Conservation (phyloP, 2,329 filamentous ascomycete genomes). For the Scleromitrula shiraiana region DNA sequence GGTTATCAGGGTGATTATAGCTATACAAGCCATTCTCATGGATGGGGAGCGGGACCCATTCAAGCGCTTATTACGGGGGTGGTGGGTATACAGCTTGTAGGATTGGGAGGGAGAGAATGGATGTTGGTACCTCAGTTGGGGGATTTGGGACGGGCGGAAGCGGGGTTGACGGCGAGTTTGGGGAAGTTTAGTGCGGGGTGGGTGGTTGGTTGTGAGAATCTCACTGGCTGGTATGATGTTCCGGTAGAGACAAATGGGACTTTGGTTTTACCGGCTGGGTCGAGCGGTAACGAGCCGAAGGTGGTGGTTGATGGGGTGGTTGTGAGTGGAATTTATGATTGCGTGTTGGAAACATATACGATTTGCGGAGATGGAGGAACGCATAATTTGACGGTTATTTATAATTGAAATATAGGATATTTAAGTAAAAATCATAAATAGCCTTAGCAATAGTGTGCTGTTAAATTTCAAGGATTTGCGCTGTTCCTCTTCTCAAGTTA, state of each 20-base stretch:
- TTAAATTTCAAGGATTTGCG: too few species aligned
- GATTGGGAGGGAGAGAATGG: slow-evolving; percentile 32
- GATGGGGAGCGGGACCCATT: slow-evolving; percentile 43
- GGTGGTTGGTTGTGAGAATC: slow-evolving; percentile 12
- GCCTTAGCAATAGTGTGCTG: too few species aligned
- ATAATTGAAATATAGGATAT: too few species aligned
- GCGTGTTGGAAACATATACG: neutral
- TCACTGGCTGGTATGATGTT: slow-evolving; percentile 12
- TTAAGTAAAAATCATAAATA: too few species aligned
- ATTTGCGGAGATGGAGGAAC: neutral
- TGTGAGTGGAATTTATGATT: neutral
- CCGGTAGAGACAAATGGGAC: slow-evolving; percentile 15
- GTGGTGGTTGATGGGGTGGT: slow-evolving; percentile 8
- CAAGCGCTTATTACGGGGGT: slow-evolving; percentile 37
- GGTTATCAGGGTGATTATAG: slow-evolving; percentile 41
- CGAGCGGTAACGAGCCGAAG: neutral
- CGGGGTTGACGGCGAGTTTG: slow-evolving; percentile 33
- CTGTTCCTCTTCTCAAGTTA: too few species aligned
- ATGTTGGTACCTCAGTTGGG: slow-evolving; percentile 34
- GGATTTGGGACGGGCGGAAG: slow-evolving; percentile 33
- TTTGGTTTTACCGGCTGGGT: slow-evolving; percentile 8
- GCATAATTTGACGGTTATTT: neutral
- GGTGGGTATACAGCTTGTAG: slow-evolving; percentile 34
- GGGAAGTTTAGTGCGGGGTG: slow-evolving; percentile 33
- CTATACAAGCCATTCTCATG: slow-evolving; percentile 42